Percentiles rank a stretch among this genome's conserved stretches.
Evolutionary conservation across 2,329 filamentous ascomycete genomes (phyloP).

Genomic region (Trichophaea hybrida): DNA sequence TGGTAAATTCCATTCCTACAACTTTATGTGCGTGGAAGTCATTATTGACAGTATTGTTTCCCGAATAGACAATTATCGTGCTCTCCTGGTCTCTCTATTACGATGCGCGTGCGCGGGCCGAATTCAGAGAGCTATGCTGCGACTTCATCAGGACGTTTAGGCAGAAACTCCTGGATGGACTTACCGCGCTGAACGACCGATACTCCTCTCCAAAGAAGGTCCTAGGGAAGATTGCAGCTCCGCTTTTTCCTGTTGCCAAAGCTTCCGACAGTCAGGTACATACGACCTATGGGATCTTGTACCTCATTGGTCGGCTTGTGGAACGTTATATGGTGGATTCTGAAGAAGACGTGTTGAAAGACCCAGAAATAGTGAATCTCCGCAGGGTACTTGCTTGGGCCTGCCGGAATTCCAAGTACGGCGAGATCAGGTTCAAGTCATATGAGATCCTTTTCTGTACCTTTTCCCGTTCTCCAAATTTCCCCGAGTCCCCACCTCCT

Average conservation of each 20-base stretch:
- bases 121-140: background rate
- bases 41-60: background rate
- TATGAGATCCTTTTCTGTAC: slow-evolving; percentile 1
- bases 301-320: slow-evolving; percentile 2
- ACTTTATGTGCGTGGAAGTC: background rate
- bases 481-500: background rate
- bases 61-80: background rate
- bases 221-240: background rate
- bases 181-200: background rate
- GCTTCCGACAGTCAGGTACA: background rate
- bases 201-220: background rate
- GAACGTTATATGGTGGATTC: background rate
- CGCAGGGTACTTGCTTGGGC: background rate
- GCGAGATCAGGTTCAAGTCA: slow-evolving; percentile 2
- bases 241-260: background rate
- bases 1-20: background rate
- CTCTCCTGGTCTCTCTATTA: background rate
- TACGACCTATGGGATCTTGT: background rate
- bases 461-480: background rate
- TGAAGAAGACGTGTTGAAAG: background rate
- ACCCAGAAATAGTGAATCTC: background rate
- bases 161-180: background rate
- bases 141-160: background rate
- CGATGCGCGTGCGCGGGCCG: background rate
- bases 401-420: background rate